A percentile compares a stretch with the other conserved stretches of the same genome.
Conservation (phyloP, 768 basidiomycete genomes). For the Lepiota brunneoincarnata region DNA sequence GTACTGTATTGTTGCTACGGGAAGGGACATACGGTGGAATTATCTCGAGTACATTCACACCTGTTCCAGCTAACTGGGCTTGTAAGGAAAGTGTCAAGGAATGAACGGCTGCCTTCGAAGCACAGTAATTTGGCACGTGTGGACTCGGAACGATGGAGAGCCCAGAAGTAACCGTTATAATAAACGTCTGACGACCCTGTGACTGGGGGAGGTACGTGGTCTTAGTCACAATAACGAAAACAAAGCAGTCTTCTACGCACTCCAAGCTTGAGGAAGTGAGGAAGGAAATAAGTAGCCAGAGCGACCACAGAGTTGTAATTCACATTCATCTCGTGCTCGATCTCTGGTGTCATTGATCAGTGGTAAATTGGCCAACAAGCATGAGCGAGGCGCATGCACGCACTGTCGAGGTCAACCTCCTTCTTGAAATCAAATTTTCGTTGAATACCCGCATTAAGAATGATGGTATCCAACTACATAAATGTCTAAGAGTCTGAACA, state of each 20-base stretch:
- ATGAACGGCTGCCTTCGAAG: constrained; percentile 57
- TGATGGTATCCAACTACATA: constrained; percentile 49
- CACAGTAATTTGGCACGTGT: constrained; percentile 47
- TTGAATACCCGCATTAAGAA: constrained; percentile 55
- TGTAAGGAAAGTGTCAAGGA: constrained; percentile 48
- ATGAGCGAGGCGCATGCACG: constrained; percentile 13
- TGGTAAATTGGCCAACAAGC: not conserved
- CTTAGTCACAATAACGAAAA: not conserved
- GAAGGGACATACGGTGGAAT: constrained; percentile 48
- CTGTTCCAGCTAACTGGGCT: constrained; percentile 43
- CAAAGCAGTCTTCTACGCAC: constrained; percentile 26
- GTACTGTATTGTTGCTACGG: constrained; percentile 1
- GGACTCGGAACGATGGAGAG: constrained; percentile 45
- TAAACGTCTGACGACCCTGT: constrained; percentile 43
- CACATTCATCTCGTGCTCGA: constrained; percentile 45
- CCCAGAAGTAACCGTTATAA: constrained; percentile 51
- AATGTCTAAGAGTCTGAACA: not conserved
- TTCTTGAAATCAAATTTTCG: constrained; percentile 44
- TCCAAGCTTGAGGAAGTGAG: constrained; percentile 51
- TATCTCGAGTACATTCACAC: constrained; percentile 54
- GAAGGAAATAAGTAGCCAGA: constrained; percentile 45
- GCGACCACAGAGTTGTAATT: constrained; percentile 53
- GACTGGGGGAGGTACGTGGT: constrained; percentile 25
- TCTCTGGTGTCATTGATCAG: constrained; percentile 23
- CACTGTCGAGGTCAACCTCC: constrained; percentile 39